Conservation (phyloP, 495 filamentous ascomycete genomes). For the Hypoxylon fuscum region DNA sequence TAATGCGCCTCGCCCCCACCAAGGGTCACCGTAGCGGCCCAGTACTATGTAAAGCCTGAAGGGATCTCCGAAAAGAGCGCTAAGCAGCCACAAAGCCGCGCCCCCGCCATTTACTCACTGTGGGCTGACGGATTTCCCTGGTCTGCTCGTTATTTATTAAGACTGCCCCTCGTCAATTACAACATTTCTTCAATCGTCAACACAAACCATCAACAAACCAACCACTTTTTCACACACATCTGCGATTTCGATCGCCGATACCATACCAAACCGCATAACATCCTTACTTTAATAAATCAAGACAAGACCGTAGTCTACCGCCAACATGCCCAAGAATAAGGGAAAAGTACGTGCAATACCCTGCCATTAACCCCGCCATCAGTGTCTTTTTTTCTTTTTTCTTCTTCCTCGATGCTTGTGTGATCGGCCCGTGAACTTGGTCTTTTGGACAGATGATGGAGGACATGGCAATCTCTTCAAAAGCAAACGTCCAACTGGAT, state of each 20-base stretch:
- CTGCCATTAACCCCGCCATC: conserved; percentile 37
- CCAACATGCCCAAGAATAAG: conserved; percentile 96
- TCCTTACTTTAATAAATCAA: neutral
- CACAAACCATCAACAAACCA: conserved; percentile 20
- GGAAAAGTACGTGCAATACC: conserved; percentile 77
- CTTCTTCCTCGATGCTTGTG: conserved; percentile 12
- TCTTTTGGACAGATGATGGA: neutral
- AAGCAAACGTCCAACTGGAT: conserved; percentile 2
- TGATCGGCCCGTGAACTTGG: conserved; percentile 12
- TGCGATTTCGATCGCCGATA: conserved; percentile 6
- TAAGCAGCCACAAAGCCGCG: conserved; percentile 15
- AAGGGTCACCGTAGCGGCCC: no score
- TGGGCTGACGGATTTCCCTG: no score
- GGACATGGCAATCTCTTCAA: neutral
- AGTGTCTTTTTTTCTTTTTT: conserved; percentile 16
- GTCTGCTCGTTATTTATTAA: no score
- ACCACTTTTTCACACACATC: conserved; percentile 4
- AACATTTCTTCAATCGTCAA: conserved; percentile 17
- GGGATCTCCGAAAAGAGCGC: conserved; percentile 9
- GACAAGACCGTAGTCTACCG: conserved; percentile 4
- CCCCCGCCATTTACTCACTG: conserved; percentile 36
- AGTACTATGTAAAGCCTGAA: no score
- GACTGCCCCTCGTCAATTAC: conserved; percentile 38
- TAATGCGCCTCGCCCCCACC: no score
- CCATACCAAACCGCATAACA: conserved; percentile 1